phyloP scores from a whole-genome alignment of 1,284 basidiomycete species.

The Cryptococcus deneoformans region DNA sequence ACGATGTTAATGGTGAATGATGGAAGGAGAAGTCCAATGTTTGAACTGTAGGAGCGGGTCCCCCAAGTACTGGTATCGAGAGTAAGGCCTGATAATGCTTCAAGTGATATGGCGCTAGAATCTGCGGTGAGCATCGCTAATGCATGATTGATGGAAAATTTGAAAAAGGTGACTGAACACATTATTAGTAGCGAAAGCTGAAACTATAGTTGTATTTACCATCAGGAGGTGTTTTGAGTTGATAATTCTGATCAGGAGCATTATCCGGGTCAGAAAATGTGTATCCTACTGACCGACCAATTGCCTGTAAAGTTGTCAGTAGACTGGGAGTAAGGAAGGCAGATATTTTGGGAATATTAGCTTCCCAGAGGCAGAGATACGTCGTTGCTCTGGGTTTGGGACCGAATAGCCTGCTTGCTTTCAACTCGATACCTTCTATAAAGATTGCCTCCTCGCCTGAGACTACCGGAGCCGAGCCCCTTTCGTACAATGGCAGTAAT shows the following conservation, averaged over 20 bases:
- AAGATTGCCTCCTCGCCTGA: constrained; percentile 50
- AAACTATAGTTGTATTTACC: constrained; percentile 52
- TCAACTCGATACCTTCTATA: constrained; percentile 72
- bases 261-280: constrained; percentile 75
- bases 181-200: neutral
- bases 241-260: constrained; percentile 69
- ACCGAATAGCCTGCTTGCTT: constrained; percentile 80
- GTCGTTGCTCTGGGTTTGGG: constrained; percentile 76
- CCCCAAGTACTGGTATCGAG: constrained; percentile 71
- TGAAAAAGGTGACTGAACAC: constrained; percentile 66
- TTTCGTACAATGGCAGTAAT: constrained; percentile 52
- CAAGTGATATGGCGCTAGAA: constrained; percentile 58
- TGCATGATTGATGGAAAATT: constrained; percentile 57
- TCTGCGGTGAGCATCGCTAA: constrained; percentile 59
- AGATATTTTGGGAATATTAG: constrained; percentile 63
- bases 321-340: constrained; percentile 60
- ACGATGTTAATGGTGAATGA: constrained; percentile 21
- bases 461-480: constrained; percentile 19
- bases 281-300: constrained; percentile 60
- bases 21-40: constrained; percentile 26
- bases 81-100: constrained; percentile 60
- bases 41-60: constrained; percentile 54
- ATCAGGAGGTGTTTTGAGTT: constrained; percentile 66
- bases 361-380: constrained; percentile 89
- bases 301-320: constrained; percentile 56